A percentile compares a stretch with the other conserved stretches of the same genome.
phyloP scores from a whole-genome alignment of 495 filamentous ascomycete genomes.

The Penicillium subrubescens region DNA sequence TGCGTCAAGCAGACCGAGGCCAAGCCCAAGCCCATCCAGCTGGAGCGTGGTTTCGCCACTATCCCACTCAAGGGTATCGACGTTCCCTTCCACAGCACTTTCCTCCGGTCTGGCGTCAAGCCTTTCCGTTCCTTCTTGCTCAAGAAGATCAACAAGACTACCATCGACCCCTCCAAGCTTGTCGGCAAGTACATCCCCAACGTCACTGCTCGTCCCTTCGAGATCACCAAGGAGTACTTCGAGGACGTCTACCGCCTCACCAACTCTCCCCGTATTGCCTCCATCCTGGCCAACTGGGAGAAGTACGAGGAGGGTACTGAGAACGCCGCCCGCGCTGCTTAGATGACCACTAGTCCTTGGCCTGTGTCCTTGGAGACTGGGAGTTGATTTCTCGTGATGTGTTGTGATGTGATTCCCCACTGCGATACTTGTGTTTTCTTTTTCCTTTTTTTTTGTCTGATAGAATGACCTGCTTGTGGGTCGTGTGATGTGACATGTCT shows the following conservation, averaged over 20 bases:
- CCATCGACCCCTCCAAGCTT: conserved; percentile 93
- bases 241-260: conserved; percentile 96
- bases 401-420: conserved; percentile 25
- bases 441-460: conserved; percentile 24
- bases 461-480: conserved; percentile 27
- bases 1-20: conserved; percentile 81
- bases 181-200: conserved; percentile 99
- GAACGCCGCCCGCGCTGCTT: conserved; percentile 18
- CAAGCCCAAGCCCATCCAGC: conserved; percentile 83
- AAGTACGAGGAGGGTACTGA: conserved; percentile 59
- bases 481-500: conserved; percentile 39
- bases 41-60: conserved; percentile 94
- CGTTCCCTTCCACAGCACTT: conserved; percentile 98
- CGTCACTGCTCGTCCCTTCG: conserved; percentile 93
- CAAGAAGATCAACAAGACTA: conserved; percentile 99
- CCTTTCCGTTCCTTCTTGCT: conserved; percentile 95
- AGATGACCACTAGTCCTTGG: not conserved
- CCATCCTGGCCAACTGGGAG: conserved; percentile 84
- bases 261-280: conserved; percentile 87
- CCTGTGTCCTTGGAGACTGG: conserved; percentile 1
- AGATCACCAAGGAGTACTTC: conserved; percentile 97
- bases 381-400: conserved; percentile 10
- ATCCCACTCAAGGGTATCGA: conserved; percentile 97
- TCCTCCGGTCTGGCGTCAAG: conserved; percentile 95
- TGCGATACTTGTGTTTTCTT: conserved; percentile 22